Evolutionary conservation across 345 rosid species (phyloP), one percentile per base, ranked within the genome.

Genomic region (Linum trigynum): DNA sequence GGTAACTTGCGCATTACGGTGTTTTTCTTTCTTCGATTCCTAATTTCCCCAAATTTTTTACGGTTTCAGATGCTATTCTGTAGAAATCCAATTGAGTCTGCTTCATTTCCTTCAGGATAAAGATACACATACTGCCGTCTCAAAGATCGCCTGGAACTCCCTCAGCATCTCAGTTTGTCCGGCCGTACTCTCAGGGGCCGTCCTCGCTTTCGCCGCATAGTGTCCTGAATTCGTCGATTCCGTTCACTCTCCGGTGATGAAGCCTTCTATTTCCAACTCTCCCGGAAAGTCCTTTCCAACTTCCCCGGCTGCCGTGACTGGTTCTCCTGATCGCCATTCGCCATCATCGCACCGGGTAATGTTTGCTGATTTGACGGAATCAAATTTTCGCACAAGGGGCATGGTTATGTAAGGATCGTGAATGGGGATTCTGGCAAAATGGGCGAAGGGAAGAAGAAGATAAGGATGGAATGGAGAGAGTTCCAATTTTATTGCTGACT

Each of bases 211-310:
- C 84, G 11, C 71, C 86, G 0, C 70, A 51, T 61, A 65, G 72
- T 57, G 72, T 76, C 2, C 71, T 78, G 73, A 76, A 55, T 45
- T 87, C 97, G 37, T 89, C 92, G 1, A 58, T 81, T n/a, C 71
- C 65, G 60, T 63, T 65, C 84, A 61, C 17, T 82, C 92, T 5
- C 88, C 91, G 17, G 65, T 81, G 41, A 60, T 72, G 5, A 77
- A 81, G 57, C 84, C 92, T 72, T 70, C 76, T 35, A 66, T 82
- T 2, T 67, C 74, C 60, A 61, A 81, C 60, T 86, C 92, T 66
- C 89, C 89, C 8, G 74, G 65, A 38, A 76, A 72, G 61, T 14
- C 80, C 2, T 23, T 39, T 57, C 76, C 74, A 35, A 65, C 45
- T 65, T 73, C 84, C 41, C 64, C 84, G 3, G 9, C 14, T n/a